Conservation (phyloP, 441 rosid species). For the Eutrema salsugineum region DNA sequence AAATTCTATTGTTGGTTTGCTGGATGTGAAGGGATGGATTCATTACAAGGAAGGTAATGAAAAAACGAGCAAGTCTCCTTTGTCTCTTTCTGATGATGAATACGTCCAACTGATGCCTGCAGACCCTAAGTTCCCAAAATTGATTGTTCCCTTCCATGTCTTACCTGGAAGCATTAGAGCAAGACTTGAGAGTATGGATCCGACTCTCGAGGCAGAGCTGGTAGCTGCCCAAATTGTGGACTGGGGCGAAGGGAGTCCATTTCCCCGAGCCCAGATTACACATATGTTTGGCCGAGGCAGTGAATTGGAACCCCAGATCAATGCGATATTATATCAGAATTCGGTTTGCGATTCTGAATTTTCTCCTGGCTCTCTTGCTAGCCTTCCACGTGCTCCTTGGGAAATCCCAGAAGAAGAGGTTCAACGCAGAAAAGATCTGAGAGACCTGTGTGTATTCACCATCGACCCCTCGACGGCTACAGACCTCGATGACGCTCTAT, state of each 20-base stretch:
- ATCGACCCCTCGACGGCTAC: constrained; percentile 77
- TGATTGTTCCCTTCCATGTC: constrained; percentile 49
- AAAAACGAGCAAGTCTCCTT: constrained; percentile 38
- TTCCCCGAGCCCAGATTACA: constrained; percentile 55
- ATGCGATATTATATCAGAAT: constrained; percentile 72
- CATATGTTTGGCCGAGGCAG: constrained; percentile 71
- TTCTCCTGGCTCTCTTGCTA: constrained; percentile 50
- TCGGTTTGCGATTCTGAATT: constrained; percentile 60
- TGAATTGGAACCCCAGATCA: constrained; percentile 66
- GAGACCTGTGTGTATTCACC: constrained; percentile 72
- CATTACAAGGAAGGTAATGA: constrained; percentile 41
- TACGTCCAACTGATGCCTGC: constrained; percentile 58
- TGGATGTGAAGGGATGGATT: constrained; percentile 66
- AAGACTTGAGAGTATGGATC: constrained; percentile 67
- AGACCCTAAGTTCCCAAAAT: constrained; percentile 70
- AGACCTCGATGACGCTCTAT: constrained; percentile 95
- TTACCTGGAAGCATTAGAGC: constrained; percentile 62
- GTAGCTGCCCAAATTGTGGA: constrained; percentile 64
- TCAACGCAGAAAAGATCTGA: constrained; percentile 58
- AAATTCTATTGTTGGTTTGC: constrained; percentile 70
- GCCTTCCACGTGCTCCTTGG: constrained; percentile 79
- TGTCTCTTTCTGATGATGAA: constrained; percentile 37
- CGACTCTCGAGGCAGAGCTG: constrained; percentile 64
- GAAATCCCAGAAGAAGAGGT: constrained; percentile 68
- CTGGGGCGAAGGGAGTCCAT: constrained; percentile 68